A percentile compares a stretch with the other conserved stretches of the same genome.
These are phyloP conservation scores for Ilyonectria sp. DNA, from an alignment of 2,329 filamentous ascomycete species.

Conservation along the genomic window DNA sequence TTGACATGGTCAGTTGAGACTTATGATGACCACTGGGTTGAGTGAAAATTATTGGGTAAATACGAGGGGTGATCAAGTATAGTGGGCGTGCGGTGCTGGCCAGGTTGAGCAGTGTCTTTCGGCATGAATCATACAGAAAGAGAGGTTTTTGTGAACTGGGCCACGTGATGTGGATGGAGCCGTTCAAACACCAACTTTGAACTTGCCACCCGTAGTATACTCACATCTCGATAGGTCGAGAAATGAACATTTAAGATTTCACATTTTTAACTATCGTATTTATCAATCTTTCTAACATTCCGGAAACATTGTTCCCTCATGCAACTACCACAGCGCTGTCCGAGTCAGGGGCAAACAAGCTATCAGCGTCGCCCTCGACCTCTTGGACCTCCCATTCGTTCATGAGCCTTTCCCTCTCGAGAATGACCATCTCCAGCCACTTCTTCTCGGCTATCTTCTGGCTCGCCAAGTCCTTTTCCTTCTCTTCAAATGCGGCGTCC, in stretches of 20 bases:
- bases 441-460: constrained; percentile 60
- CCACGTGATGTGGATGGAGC: constrained; percentile 32
- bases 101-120: not conserved
- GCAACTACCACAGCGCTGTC: constrained; percentile 15
- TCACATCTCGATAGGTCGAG: not conserved
- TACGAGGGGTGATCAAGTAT: not conserved
- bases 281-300: not conserved
- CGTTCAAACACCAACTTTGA: not conserved
- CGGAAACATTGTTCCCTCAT: not conserved
- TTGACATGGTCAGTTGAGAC: constrained; percentile 33
- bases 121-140: constrained; percentile 17
- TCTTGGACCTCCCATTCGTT: constrained; percentile 59
- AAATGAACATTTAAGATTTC: not conserved
- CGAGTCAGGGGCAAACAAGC: constrained; percentile 47
- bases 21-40: not conserved
- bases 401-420: constrained; percentile 62
- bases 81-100: not conserved
- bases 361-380: constrained; percentile 58
- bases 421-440: constrained; percentile 63
- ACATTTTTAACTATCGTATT: not conserved
- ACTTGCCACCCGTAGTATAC: not conserved
- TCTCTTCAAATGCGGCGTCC: constrained; percentile 47
- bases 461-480: constrained; percentile 50
- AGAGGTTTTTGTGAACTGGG: constrained; percentile 21
- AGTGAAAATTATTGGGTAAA: not conserved